A percentile compares a stretch with the other conserved stretches of the same genome.
These are phyloP conservation scores for Pseudogymnoascus sp. DNA, from an alignment of 2,329 filamentous ascomycete genomes.

Conservation along the genomic window DNA sequence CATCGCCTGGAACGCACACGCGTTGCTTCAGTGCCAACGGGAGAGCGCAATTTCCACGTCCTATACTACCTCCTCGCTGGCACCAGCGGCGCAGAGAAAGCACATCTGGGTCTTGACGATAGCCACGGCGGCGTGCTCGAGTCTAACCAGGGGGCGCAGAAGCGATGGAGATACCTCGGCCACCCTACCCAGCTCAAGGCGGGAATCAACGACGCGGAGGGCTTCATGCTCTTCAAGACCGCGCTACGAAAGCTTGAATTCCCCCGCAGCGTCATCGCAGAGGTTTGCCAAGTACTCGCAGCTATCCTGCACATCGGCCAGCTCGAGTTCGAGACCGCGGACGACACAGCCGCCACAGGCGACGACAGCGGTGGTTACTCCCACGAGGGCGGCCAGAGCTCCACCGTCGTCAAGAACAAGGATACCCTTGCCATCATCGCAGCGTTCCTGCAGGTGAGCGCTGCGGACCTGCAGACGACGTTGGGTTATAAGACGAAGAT, in stretches of 20 bases:
- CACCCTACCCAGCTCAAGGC: slow-evolving; percentile 96
- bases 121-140: slow-evolving; percentile 42
- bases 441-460: slow-evolving; percentile 85
- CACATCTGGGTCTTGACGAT: slow-evolving; percentile 61
- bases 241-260: slow-evolving; percentile 92
- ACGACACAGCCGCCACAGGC: slow-evolving; percentile 67
- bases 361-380: slow-evolving; percentile 96
- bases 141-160: slow-evolving; percentile 45
- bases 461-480: slow-evolving; percentile 75
- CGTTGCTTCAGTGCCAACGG: slow-evolving; percentile 85
- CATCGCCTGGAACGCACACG: slow-evolving; percentile 88
- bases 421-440: slow-evolving; percentile 79
- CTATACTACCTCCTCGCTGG: slow-evolving; percentile 93
- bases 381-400: slow-evolving; percentile 79
- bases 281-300: slow-evolving; percentile 91
- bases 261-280: slow-evolving; percentile 84
- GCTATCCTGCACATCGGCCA: slow-evolving; percentile 96
- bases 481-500: slow-evolving; percentile 96
- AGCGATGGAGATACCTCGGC: slow-evolving; percentile 91
- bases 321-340: slow-evolving; percentile 81
- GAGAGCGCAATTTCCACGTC: slow-evolving; percentile 93
- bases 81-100: slow-evolving; percentile 82
- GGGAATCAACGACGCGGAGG: slow-evolving; percentile 90
- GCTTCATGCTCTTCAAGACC: slow-evolving; percentile 96
- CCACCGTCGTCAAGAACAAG: slow-evolving; percentile 89